phyloP scores from a whole-genome alignment of 495 filamentous ascomycete genomes.

The Neurospora tetrasperma region DNA sequence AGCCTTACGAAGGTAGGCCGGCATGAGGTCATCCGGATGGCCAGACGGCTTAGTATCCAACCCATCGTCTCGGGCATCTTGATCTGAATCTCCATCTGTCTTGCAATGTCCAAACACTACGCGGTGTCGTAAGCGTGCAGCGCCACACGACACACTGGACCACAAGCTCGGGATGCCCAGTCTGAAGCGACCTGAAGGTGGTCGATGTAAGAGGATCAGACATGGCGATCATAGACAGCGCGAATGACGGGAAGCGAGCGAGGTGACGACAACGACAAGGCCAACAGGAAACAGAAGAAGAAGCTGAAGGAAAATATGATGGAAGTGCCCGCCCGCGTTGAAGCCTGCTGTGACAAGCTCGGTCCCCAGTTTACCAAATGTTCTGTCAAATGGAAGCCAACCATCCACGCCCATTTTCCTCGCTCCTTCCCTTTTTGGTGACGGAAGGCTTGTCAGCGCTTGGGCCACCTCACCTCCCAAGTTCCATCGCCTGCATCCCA shows the following conservation, averaged over 20 bases:
- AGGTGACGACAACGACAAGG: not conserved
- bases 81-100: not conserved
- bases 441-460: not conserved
- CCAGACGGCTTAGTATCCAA: not conserved
- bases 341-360: not conserved
- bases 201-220: not conserved
- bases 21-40: not conserved
- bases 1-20: not conserved
- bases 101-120: not conserved
- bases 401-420: not conserved
- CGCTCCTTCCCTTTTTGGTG: not conserved
- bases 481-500: not conserved
- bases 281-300: not conserved
- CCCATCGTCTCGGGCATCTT: not conserved
- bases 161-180: not conserved
- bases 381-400: not conserved
- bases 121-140: not conserved
- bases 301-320: not conserved
- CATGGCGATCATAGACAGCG: not conserved
- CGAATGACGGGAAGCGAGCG: not conserved
- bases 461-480: not conserved
- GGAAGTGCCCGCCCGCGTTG: not conserved
- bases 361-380: not conserved
- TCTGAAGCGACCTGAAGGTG: not conserved
- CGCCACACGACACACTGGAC: not conserved